Evolutionary conservation across 345 rosid genomes (phyloP), one percentile per base, ranked within the genome.

Genomic region (Heritiera fomes): DNA sequence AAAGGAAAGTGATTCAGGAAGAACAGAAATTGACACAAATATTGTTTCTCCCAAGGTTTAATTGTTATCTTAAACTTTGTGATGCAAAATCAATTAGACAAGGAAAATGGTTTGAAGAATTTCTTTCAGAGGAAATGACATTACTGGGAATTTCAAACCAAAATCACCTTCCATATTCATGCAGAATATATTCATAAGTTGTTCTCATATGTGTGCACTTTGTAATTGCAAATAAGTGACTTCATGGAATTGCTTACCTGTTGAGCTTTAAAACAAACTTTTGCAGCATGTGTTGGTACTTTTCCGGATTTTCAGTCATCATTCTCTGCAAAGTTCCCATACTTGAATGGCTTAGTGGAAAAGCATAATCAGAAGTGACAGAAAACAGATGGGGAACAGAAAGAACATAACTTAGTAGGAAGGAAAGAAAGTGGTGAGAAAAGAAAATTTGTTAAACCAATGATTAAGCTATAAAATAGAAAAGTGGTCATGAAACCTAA

Each of bases 281-380:
- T 85, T 96, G 97, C 70, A 96, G 94, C 98, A 94, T 90, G 86
- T 86, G 90, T 78, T 96, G 95, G 87, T 96, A 96, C 81, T 90
- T 94, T 71, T 92, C 98, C 68, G 98, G 98, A 71, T 90, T 88
- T 84, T 92, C 97, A n/a, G 97, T 94, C 98, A 94, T 96, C 99
- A 96, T 96, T 85, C 98, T 90, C 98, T 96, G 91, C 82, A 82
- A 83, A 70, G n/a, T 80, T 55, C 11, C 60, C 73, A 71, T 34
- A 41, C 8, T 76, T 55, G 8, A 71, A 77, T 34, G 14, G 43
- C 73, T 89, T 53, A 86, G 83, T 75, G 74, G 75, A 77, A 77
- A 49, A 28, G 2, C 38, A 34, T 34, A 34, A 34, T 34, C 2
- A 34, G 3, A 34, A 34, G 3, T 34, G 38, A 76, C 5, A 15